Evolutionary conservation across 2,329 filamentous ascomycete genomes (phyloP).

Genomic region (Botrytis cinerea): DNA sequence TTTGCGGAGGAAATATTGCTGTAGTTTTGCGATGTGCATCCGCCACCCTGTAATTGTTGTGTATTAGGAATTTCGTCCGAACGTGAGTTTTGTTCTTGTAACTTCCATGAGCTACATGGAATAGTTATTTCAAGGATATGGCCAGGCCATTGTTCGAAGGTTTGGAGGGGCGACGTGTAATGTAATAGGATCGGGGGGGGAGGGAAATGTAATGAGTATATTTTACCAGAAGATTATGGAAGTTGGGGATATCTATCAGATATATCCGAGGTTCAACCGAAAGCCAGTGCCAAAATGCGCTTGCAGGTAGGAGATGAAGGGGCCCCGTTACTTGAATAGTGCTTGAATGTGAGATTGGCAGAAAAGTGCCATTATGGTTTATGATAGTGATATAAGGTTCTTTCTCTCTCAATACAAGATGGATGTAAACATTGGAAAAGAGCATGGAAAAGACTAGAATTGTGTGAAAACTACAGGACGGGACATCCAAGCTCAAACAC

Average conservation of each 20-base stretch:
- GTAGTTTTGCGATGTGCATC: not conserved
- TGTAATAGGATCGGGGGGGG: not conserved
- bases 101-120: slow-evolving; percentile 13
- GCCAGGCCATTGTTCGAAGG: slow-evolving; percentile 38
- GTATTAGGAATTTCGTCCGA: not conserved
- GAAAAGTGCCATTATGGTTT: not conserved
- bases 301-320: not conserved
- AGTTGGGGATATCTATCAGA: not conserved
- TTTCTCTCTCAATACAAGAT: not conserved
- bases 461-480: not conserved
- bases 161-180: not conserved
- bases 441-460: not conserved
- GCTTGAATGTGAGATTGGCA: not conserved
- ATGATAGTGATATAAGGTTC: not conserved
- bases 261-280: slow-evolving; percentile 11
- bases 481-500: not conserved
- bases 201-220: not conserved
- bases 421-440: not conserved
- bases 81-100: slow-evolving; percentile 9
- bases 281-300: not conserved
- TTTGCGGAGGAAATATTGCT: not conserved
- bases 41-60: not conserved
- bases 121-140: slow-evolving; percentile 37
- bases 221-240: not conserved
- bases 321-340: not conserved